phyloP scores from a whole-genome alignment of 1,139 yeast genomes.

The Candida frijolesensis region DNA sequence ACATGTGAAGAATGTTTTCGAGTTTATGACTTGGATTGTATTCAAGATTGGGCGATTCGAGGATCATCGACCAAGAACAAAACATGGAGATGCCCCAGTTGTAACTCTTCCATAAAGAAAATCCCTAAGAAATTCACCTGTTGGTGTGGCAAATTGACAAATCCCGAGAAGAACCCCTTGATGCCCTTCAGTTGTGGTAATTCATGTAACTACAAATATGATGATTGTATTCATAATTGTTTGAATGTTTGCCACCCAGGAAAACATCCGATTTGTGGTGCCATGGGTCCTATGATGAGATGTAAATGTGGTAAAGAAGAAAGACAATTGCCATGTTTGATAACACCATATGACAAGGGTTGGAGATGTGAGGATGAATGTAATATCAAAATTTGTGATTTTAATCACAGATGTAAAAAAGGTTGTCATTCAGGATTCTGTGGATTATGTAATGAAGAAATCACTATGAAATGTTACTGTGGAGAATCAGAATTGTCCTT shows the following conservation, averaged over 20 bases:
- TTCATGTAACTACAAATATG: slow-evolving; percentile 61
- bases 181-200: slow-evolving; percentile 91
- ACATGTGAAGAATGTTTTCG: slow-evolving; percentile 72
- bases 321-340: slow-evolving; percentile 70
- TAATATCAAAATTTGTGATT: slow-evolving; percentile 64
- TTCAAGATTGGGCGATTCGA: slow-evolving; percentile 76
- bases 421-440: slow-evolving; percentile 72
- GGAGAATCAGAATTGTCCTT: slow-evolving; percentile 39
- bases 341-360: slow-evolving; percentile 67
- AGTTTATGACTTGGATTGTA: slow-evolving; percentile 81
- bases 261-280: slow-evolving; percentile 80
- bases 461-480: slow-evolving; percentile 68
- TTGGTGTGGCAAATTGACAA: slow-evolving; percentile 84
- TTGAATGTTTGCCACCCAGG: slow-evolving; percentile 85
- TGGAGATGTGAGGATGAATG: slow-evolving; percentile 73
- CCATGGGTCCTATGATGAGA: slow-evolving; percentile 66
- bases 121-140: slow-evolving; percentile 71
- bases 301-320: slow-evolving; percentile 77
- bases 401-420: slow-evolving; percentile 59
- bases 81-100: slow-evolving; percentile 88
- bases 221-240: slow-evolving; percentile 75
- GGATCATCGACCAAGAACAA: slow-evolving; percentile 66
- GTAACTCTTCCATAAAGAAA: slow-evolving; percentile 57
- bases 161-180: slow-evolving; percentile 63
- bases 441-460: slow-evolving; percentile 57